These are phyloP conservation scores for Arabidopsis lyrata DNA, from an alignment of 441 rosid species.

Conservation along the genomic window DNA sequence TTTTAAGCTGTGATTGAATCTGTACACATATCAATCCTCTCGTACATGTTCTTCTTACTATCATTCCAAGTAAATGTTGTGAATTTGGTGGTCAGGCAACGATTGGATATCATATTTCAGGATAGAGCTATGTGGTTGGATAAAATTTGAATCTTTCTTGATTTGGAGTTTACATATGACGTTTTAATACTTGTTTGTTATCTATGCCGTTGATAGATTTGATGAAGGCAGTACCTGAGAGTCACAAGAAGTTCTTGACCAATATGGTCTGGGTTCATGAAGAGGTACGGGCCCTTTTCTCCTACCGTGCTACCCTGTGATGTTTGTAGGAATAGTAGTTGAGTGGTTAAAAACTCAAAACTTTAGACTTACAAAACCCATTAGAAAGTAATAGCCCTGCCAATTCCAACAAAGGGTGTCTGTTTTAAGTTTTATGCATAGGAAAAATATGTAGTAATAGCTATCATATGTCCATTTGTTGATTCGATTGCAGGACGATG, in stretches of 20 bases:
- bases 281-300: conserved; percentile 53
- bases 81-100: not conserved
- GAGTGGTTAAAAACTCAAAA: not conserved
- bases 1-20: not conserved
- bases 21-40: not conserved
- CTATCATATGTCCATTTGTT: not conserved
- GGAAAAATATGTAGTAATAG: not conserved
- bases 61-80: not conserved
- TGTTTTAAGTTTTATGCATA: not conserved
- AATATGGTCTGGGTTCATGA: conserved; percentile 85
- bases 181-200: not conserved
- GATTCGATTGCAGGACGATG: conserved; percentile 45
- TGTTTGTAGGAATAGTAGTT: not conserved
- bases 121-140: not conserved
- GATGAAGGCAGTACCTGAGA: conserved; percentile 72
- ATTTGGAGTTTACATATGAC: not conserved
- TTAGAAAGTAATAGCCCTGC: not conserved
- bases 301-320: not conserved
- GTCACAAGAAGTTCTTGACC: conserved; percentile 84
- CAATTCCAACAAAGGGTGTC: not conserved
- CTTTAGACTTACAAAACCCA: not conserved
- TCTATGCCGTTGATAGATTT: conserved; percentile 53
- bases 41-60: not conserved
- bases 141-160: not conserved
- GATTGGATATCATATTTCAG: not conserved